Base-by-base conservation (phyloP, 2,329 filamentous ascomycete species). In the Fusarium sp. region DNA sequence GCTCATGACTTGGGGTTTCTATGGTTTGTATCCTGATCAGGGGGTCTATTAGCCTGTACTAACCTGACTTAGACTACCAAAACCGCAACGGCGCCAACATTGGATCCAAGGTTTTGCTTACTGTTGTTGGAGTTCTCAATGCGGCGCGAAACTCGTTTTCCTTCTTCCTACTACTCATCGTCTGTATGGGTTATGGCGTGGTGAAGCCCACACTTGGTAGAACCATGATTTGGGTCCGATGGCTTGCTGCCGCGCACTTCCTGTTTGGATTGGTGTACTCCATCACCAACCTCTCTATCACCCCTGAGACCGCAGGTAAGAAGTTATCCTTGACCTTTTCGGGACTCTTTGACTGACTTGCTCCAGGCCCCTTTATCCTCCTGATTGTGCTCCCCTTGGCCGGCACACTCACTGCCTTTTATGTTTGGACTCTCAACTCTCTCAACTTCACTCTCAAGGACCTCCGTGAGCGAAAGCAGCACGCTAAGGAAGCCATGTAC, bases 181-280 rank as follows among this genome's bases (percentile, higher is more conserved):
- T 99, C 35, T 99, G 96, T 83, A 99, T 99, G 96, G 96, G 96
- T 35, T 99, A 99, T 79, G 96, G 96, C 77, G 97, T 99, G 27
- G 97, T 99, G 75, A 98, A 98, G 85, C 93, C 93, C 3, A 94
- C 93, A 3, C 89, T 99, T 6, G 96, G 96, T 67, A 93, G 93
- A 79, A 95, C 95, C 14, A 99, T 99, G 96, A 91, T 96, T 75
- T 96, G 94, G 78, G 95, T 98, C 50, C 94, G 96, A 69, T 93
- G 93, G 85, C 90, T 99, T 20, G 96, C 96, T 18, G 92, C 95
- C 71, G 94, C 93, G 3, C 96, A 99, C 84, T 99, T 99, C 80
- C 86, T 97, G 62, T 99, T 99, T 78, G 96, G 96, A 24, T 90
- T 98, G 70, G 92, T 98, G 42, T 99, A 99, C 80, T 93, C 95